phyloP scores from a whole-genome alignment of 148 eudicot species.

The Chenopodium suecicum region DNA sequence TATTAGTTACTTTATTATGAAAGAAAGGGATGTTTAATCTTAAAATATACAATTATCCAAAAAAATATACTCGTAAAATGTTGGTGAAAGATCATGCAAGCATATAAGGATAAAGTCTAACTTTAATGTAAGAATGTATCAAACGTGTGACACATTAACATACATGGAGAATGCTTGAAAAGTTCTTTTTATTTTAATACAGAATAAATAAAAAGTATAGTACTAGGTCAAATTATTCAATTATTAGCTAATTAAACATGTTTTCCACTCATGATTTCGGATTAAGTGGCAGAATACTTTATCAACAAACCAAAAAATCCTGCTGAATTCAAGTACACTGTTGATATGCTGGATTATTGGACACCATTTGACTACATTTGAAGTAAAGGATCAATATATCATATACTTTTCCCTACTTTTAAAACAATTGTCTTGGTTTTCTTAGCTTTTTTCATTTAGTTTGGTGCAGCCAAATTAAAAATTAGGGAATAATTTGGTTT shows the following conservation, averaged over 20 bases:
- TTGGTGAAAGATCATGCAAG: conserved; percentile 12
- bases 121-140: not conserved
- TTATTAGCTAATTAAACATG: conserved; percentile 26
- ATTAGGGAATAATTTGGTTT: no score
- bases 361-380: not conserved
- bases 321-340: not conserved
- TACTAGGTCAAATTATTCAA: conserved; percentile 20
- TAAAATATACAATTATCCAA: not conserved
- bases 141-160: conserved; percentile 35
- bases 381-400: not conserved
- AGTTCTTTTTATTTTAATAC: conserved; percentile 4
- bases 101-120: conserved; percentile 7
- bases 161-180: conserved; percentile 15
- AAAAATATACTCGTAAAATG: not conserved
- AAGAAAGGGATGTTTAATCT: conserved; percentile 4
- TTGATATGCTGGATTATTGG: not conserved
- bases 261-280: conserved; percentile 29
- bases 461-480: no score
- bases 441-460: no score
- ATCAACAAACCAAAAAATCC: not conserved
- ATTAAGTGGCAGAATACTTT: not conserved
- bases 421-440: not conserved
- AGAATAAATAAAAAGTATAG: not conserved
- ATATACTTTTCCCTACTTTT: not conserved
- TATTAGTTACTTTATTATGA: conserved; percentile 9